These are phyloP conservation scores for Fomitopsis schrenkii DNA, from an alignment of 1,284 basidiomycete genomes.

Conservation along the genomic window DNA sequence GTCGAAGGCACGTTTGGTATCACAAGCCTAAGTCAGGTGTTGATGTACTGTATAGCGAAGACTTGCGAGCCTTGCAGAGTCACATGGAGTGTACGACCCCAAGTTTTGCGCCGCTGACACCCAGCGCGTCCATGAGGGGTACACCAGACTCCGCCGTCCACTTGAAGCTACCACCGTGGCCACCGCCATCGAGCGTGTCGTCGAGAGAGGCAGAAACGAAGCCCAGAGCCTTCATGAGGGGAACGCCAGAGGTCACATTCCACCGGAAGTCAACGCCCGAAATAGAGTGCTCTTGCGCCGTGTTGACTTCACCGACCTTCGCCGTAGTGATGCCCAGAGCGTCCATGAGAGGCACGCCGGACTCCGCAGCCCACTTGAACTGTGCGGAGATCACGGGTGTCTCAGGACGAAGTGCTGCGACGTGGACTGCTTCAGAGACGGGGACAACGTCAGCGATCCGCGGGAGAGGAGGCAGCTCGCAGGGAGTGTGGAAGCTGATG, in stretches of 20 bases:
- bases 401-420: not conserved
- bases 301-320: too few relatives aligned
- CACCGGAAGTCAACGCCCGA: too few relatives aligned
- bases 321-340: not conserved
- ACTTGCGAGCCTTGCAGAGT: too few relatives aligned
- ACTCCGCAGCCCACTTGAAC: not conserved
- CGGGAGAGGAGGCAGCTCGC: not conserved
- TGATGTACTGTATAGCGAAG: too few relatives aligned
- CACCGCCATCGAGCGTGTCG: not conserved
- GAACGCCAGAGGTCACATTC: too few relatives aligned
- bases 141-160: not conserved
- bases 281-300: not conserved
- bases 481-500: not conserved
- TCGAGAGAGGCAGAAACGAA: not conserved
- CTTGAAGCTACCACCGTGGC: not conserved
- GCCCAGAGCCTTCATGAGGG: not conserved
- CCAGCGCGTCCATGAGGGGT: not conserved
- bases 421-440: not conserved
- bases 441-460: not conserved
- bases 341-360: not conserved
- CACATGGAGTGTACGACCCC: not conserved
- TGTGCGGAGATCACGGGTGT: not conserved
- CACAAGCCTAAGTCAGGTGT: too few relatives aligned
- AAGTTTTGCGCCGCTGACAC: not conserved
- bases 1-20: too few relatives aligned